A percentile compares a stretch with the other conserved stretches of the same genome.
These are phyloP conservation scores for Fusarium oxysporum DNA, from an alignment of 2,329 filamentous ascomycete genomes.

Conservation along the genomic window DNA sequence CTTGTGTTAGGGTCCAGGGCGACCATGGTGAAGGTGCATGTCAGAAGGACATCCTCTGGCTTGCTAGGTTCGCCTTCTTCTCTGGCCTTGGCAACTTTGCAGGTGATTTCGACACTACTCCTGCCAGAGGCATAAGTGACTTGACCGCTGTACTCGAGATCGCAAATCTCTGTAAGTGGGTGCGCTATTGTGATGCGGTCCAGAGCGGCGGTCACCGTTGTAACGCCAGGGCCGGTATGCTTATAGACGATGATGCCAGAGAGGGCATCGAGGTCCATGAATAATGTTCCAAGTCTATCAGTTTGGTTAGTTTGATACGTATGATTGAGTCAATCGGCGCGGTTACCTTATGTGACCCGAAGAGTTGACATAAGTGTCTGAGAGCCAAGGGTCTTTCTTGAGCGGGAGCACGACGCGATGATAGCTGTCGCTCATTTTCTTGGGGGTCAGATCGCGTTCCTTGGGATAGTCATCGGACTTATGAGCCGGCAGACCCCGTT, in stretches of 20 bases:
- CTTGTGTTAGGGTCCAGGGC: conserved; percentile 46
- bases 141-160: conserved; percentile 75
- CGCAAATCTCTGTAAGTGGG: conserved; percentile 80
- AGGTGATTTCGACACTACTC: conserved; percentile 79
- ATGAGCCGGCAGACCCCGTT: conserved; percentile 29
- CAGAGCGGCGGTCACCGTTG: conserved; percentile 62
- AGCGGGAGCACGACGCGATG: conserved; percentile 65
- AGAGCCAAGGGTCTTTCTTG: conserved; percentile 79
- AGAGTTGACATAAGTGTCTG: conserved; percentile 82
- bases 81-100: conserved; percentile 77
- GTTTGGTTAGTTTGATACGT: too few species aligned
- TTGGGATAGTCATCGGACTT: conserved; percentile 11
- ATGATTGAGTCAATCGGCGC: too few species aligned
- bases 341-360: conserved; percentile 73
- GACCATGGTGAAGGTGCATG: conserved; percentile 53
- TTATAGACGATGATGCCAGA: conserved; percentile 82
- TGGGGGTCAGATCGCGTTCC: conserved; percentile 45
- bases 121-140: conserved; percentile 77
- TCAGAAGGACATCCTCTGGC: conserved; percentile 58
- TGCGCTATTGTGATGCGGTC: conserved; percentile 70
- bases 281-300: conserved; percentile 70
- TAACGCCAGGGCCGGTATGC: conserved; percentile 67
- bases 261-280: conserved; percentile 84
- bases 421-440: conserved; percentile 49
- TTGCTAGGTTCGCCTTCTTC: conserved; percentile 64